Evolutionary conservation across 257 asterid genomes (phyloP).

Genomic region (Nicotiana tabacum): DNA sequence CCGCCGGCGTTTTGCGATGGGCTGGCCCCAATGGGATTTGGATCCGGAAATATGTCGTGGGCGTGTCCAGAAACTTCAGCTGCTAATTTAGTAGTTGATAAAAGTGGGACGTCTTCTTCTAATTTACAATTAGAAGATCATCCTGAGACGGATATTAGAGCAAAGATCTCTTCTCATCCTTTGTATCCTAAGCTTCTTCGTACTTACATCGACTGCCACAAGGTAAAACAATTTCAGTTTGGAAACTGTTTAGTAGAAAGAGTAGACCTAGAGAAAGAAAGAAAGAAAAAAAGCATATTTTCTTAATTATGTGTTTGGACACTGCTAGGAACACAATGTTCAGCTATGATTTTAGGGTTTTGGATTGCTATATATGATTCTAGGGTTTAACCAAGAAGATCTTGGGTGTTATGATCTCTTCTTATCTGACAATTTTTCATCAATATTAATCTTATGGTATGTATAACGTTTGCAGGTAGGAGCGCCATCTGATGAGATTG

Average conservation of each 20-base stretch:
- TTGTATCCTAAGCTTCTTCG: constrained; percentile 43
- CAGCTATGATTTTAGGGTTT: background rate
- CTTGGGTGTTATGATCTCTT: background rate
- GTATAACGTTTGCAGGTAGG: constrained; percentile 42
- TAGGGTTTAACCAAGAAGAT: background rate
- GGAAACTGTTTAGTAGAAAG: too few relatives aligned
- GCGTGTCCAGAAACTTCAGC: background rate
- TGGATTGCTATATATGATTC: background rate
- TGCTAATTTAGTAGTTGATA: background rate
- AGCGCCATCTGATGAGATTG: constrained; percentile 48
- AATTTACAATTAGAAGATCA: background rate
- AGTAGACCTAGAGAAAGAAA: too few relatives aligned
- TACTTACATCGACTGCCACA: constrained; percentile 52
- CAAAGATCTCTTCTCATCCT: constrained; percentile 59
- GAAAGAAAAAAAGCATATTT: too few relatives aligned
- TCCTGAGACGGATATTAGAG: constrained; percentile 11
- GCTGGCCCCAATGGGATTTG: background rate
- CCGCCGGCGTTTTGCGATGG: background rate
- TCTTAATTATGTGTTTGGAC: too few relatives aligned
- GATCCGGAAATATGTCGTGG: background rate
- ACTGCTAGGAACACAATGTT: too few relatives aligned
- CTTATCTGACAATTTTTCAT: too few relatives aligned
- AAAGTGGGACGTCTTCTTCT: background rate
- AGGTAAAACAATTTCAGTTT: constrained; percentile 26
- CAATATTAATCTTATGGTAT: background rate